Evolutionary conservation across 202 grass and related monocot genomes (phyloP), one percentile per base, ranked within the genome.

Genomic region (Carex arenaria): DNA sequence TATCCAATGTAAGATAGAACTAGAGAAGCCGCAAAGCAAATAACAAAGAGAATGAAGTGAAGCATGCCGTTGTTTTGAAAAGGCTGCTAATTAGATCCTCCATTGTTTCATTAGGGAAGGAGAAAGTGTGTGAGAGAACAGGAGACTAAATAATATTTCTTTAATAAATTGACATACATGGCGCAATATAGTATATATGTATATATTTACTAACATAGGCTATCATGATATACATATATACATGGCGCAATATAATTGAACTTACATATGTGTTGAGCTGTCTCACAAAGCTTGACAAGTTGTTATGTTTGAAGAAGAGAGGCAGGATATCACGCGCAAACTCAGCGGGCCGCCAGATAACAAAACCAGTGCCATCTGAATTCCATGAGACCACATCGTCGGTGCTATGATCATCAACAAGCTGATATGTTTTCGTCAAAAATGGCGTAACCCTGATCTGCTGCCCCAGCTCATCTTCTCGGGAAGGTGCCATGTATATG

Each of bases 241-340:
- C 3, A 36, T 36, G 34, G 4, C 34, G 34, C 34, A 36, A 36
- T 36, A 14, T 22, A 47, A 73, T 73, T 31, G 22, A 74, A 74
- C 91, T 87, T 77, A 95, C 93, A 84, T 95, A 95, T 67, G 93
- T 95, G 74, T 95, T 92, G 82, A 95, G 93, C 88, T 95, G 93
- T n/a, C 93, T 83, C 11, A 95, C 89, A 80, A 95, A 95, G 86
- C 90, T 92, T 2, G 90, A 90, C 88, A 95, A 92, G 86, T 95
- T 95, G 80, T 89, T 92, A 72, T 95, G 93, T 79, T 92, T 95
- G 90, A 95, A 95, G 70, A 92, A 88, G 57, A 80, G 90, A n/a
- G 94, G 94, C 10, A 97, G 90, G 36, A 97, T 73, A 72, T 92
- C 91, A 7, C 88, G 67, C 22, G 92, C 86, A 62, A 97, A 97